Conservation (phyloP, 2,329 filamentous ascomycete genomes). For the Trichoderma sp. region DNA sequence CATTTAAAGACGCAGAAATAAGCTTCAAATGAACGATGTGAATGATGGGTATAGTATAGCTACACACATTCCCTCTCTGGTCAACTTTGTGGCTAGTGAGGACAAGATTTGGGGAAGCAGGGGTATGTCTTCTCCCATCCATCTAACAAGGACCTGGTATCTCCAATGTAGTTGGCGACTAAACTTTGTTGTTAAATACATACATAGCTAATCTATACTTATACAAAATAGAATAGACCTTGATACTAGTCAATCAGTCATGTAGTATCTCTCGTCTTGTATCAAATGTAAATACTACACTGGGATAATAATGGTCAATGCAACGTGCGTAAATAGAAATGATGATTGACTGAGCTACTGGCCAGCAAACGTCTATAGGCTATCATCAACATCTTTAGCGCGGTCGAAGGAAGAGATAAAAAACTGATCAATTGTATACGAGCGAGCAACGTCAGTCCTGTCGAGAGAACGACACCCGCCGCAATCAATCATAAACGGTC, state of each 20-base stretch:
- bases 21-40: no score
- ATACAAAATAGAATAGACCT: background rate
- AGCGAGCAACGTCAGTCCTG: background rate
- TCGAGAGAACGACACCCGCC: background rate
- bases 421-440: background rate
- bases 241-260: background rate
- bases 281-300: background rate
- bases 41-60: background rate
- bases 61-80: no score
- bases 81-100: background rate
- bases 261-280: background rate
- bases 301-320: background rate
- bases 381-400: background rate
- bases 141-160: background rate
- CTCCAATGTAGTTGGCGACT: background rate
- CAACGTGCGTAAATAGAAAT: background rate
- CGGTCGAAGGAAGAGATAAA: background rate
- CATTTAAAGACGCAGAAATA: no score
- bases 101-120: background rate
- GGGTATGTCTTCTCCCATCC: background rate
- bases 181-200: background rate
- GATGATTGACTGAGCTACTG: background rate
- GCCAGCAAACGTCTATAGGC: background rate
- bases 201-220: rapidly evolving
- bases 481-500: background rate